A percentile compares a stretch with the other conserved stretches of the same genome.
These are phyloP conservation scores for Aspergillus hortae DNA, from an alignment of 2,329 filamentous ascomycete species.

Conservation along the genomic window DNA sequence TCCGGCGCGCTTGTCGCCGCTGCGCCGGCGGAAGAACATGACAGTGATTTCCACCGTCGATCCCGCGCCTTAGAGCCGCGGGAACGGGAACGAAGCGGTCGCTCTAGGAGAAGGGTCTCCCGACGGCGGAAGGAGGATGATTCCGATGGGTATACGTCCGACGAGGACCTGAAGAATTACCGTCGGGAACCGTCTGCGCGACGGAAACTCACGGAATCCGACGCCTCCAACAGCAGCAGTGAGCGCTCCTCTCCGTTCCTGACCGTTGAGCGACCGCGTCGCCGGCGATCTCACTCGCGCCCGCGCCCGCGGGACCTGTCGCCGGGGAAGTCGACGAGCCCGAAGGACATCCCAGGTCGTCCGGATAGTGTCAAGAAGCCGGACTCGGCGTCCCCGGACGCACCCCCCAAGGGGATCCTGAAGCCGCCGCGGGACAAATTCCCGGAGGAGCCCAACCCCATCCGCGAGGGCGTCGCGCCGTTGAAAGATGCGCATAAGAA, in stretches of 20 bases:
- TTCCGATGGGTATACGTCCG: conserved; percentile 28
- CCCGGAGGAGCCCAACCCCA: conserved; percentile 77
- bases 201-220: conserved; percentile 23
- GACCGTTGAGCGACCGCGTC: conserved; percentile 18
- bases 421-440: conserved; percentile 79
- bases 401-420: conserved; percentile 73
- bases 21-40: conserved; percentile 30
- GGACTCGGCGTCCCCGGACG: conserved; percentile 44
- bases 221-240: conserved; percentile 21
- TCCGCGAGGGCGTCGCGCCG: conserved; percentile 89
- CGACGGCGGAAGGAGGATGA: conserved; percentile 22
- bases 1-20: conserved; percentile 9
- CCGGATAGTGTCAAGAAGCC: conserved; percentile 23
- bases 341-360: conserved; percentile 11
- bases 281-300: conserved; percentile 23
- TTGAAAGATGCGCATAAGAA: conserved; percentile 76
- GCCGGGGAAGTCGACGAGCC: conserved; percentile 16
- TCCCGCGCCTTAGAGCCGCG: conserved; percentile 8
- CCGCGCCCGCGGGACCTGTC: conserved; percentile 15
- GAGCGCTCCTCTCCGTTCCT: conserved; percentile 15
- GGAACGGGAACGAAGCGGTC: conserved; percentile 17
- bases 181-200: conserved; percentile 25
- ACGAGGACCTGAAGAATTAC: conserved; percentile 31
- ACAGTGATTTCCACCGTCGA: conserved; percentile 25
- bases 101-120: conserved; percentile 22